These are phyloP conservation scores for Clonostachys rosea DNA, from an alignment of 2,329 filamentous ascomycete genomes.

Conservation along the genomic window DNA sequence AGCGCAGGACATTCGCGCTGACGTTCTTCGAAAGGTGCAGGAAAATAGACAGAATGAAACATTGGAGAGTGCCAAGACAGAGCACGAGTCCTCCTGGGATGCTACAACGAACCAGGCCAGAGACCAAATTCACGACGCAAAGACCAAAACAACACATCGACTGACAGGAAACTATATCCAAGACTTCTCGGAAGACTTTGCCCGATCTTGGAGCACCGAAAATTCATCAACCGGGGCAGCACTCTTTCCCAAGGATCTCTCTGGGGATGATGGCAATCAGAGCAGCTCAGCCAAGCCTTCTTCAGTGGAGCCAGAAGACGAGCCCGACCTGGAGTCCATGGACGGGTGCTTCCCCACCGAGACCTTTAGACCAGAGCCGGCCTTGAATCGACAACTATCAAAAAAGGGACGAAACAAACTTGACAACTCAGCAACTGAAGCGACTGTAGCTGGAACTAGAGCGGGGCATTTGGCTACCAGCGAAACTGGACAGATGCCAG, in stretches of 20 bases:
- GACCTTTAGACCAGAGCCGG: conserved; percentile 16
- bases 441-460: no score
- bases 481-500: no score
- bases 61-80: conserved; percentile 7
- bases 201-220: conserved; percentile 29
- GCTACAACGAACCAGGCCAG: conserved; percentile 4
- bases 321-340: conserved; percentile 27
- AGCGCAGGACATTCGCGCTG: conserved; percentile 21
- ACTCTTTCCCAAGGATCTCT: conserved; percentile 11
- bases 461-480: no score
- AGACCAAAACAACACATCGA: background rate
- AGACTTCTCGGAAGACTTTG: conserved; percentile 49
- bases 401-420: no score
- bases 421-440: no score
- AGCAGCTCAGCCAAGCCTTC: background rate
- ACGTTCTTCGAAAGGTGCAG: conserved; percentile 18
- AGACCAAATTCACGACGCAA: background rate
- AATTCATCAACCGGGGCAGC: conserved; percentile 16
- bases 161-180: conserved; percentile 43
- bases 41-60: conserved; percentile 9
- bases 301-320: conserved; percentile 6
- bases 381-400: conserved; percentile 15
- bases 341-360: conserved; percentile 32
- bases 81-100: conserved; percentile 6
- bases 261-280: background rate